phyloP scores from a whole-genome alignment of 176 grass and related monocot genomes.

The Otatea glauca region DNA sequence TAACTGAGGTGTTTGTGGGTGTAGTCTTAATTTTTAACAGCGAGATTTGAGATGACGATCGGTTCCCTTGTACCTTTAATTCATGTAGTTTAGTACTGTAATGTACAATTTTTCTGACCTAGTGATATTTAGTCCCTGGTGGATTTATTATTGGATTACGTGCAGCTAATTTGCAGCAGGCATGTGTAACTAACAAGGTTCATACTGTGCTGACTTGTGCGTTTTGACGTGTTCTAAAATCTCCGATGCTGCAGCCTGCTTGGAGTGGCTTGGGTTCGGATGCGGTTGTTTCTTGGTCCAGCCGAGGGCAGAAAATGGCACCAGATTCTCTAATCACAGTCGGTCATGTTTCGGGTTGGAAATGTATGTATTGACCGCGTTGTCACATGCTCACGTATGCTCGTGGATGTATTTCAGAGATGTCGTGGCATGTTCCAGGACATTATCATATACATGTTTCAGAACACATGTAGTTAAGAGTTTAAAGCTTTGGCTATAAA shows the following conservation, averaged over 20 bases:
- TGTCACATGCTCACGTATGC: background rate
- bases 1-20: conserved; percentile 15
- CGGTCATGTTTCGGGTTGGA: background rate
- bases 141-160: background rate
- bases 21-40: conserved; percentile 36
- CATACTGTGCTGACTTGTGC: background rate
- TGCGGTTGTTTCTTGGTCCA: background rate
- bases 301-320: background rate
- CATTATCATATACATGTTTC: background rate
- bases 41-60: background rate
- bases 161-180: background rate
- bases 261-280: background rate
- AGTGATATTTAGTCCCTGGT: conserved; percentile 15
- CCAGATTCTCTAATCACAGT: background rate
- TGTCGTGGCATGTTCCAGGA: background rate
- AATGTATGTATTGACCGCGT: background rate
- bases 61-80: background rate
- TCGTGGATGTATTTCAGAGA: background rate
- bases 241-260: too few relatives aligned
- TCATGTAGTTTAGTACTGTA: conserved; percentile 27
- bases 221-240: background rate
- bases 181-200: background rate
- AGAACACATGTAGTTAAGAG: too few relatives aligned
- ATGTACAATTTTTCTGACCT: conserved; percentile 9
- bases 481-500: too few relatives aligned